Evolutionary conservation across 2,329 filamentous ascomycete species (phyloP), one percentile per base, ranked within the genome.

Genomic region (Botrytis galanthina): DNA sequence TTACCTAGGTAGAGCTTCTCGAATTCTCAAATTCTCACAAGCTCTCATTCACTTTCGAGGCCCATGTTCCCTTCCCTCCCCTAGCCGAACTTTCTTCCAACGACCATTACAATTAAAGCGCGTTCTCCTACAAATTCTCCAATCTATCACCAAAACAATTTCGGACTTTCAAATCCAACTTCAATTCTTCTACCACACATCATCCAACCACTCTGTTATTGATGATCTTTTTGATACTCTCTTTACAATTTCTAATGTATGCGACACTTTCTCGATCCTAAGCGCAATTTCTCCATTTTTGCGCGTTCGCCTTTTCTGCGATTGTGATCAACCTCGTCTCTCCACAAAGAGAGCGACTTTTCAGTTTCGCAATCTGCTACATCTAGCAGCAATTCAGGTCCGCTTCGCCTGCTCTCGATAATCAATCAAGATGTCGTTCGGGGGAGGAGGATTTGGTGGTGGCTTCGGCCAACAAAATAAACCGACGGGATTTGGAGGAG

Each of bases 381-480:
- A 61, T 59, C 64, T 73, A 39, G 57, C 46, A 73, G 60, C 48
- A 59, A 68, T 35, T 39, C 48, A 48, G 71, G 71, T 35, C 46
- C 46, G 29, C 66, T 67, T 63, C 70, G 51, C 69, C 70, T 66
- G 35, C 70, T 62, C 54, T 63, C 64, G 57, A 75, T 71, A 74
- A 70, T 32, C 39, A 71, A 69, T 76, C 74, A 77, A 71, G 42
- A 82, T 81, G 80, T 81, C 80, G n/a, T 75, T 73, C 42, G 78
- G 76, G 37, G 84, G 85, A 75, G 86, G 86, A 79, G 71, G 39
- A 68, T 72, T 72, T 72, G 70, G 70, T 60, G 83, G 84, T 78
- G 87, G 88, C 84, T 91, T 91, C 82, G 88, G 88, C 83, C 85
- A 86, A 79, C 86, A 86, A 76, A 89, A 87, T 80, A 83, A 83